Conservation (phyloP, 179 eudicot genomes). For the Nepenthes alata region DNA sequence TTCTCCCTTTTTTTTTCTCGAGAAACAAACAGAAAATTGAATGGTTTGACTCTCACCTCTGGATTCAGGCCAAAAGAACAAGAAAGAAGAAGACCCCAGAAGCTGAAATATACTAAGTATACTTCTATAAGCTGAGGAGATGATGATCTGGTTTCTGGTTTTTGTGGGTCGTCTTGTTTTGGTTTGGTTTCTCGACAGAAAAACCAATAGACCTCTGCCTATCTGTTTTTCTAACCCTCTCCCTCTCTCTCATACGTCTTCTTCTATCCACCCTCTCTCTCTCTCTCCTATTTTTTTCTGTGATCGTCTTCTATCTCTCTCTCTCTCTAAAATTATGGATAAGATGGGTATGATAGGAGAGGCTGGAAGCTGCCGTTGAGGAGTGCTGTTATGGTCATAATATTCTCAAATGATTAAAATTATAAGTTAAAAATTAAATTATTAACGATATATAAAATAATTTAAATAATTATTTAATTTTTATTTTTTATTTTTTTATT, state of each 20-base stretch:
- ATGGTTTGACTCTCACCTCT: conserved; percentile 21
- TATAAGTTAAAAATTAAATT: too few relatives aligned
- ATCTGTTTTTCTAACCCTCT: background rate
- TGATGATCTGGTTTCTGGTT: too few relatives aligned
- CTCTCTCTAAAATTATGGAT: conserved; percentile 1
- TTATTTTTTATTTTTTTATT: too few relatives aligned
- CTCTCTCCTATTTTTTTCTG: background rate
- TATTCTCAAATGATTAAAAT: too few relatives aligned
- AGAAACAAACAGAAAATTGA: conserved; percentile 43
- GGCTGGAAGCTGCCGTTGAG: conserved; percentile 21
- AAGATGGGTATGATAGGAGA: conserved; percentile 14
- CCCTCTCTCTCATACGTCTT: conserved; percentile 7
- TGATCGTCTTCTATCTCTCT: conserved; percentile 10
- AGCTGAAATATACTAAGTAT: too few relatives aligned
- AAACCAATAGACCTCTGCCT: too few relatives aligned
- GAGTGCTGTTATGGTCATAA: too few relatives aligned
- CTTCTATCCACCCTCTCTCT: background rate
- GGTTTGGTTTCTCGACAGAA: too few relatives aligned
- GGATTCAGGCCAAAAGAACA: conserved; percentile 18
- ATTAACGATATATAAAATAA: too few relatives aligned
- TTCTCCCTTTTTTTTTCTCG: conserved; percentile 1
- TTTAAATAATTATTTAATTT: too few relatives aligned
- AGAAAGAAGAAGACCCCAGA: background rate
- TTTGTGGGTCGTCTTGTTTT: too few relatives aligned
- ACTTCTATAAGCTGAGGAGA: too few relatives aligned